Evolutionary conservation across 768 basidiomycete species (phyloP).

Genomic region (Podaxis sp.): DNA sequence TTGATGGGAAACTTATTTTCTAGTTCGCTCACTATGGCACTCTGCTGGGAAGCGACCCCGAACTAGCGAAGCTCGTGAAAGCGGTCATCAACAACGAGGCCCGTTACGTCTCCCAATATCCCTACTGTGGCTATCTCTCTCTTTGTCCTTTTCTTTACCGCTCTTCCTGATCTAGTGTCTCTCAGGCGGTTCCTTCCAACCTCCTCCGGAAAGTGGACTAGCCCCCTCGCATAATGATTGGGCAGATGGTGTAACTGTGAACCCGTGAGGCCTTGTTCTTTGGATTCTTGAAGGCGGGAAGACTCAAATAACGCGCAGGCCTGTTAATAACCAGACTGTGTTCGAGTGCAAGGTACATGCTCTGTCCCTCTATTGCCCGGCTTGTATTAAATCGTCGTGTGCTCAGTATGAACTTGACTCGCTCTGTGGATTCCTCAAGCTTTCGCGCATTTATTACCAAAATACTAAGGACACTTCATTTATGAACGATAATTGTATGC

Average conservation of each 20-base stretch:
- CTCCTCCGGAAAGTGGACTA: constrained; percentile 73
- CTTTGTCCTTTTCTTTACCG: background rate
- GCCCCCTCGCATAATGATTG: constrained; percentile 63
- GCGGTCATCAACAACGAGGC: constrained; percentile 85
- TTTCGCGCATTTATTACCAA: constrained; percentile 70
- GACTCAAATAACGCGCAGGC: constrained; percentile 34
- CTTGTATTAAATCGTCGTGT: background rate
- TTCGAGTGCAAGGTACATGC: constrained; percentile 75
- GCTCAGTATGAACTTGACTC: constrained; percentile 76
- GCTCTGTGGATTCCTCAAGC: constrained; percentile 74
- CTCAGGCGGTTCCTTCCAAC: constrained; percentile 70
- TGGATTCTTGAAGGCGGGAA: background rate
- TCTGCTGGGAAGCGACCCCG: constrained; percentile 53
- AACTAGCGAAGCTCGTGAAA: constrained; percentile 65
- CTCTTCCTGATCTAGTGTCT: background rate
- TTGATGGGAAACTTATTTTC: constrained; percentile 10
- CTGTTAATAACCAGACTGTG: constrained; percentile 66
- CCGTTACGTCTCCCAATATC: constrained; percentile 67
- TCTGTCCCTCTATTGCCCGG: background rate
- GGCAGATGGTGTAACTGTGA: constrained; percentile 68
- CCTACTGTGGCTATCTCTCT: constrained; percentile 52
- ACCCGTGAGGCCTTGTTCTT: constrained; percentile 50
- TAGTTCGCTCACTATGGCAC: constrained; percentile 71
- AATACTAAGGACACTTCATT: constrained; percentile 71
- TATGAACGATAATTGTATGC: constrained; percentile 67